Percentiles rank a stretch among this genome's conserved stretches.
Evolutionary conservation across 2,329 filamentous ascomycete genomes (phyloP).

Genomic region (Aspergillus sp.): DNA sequence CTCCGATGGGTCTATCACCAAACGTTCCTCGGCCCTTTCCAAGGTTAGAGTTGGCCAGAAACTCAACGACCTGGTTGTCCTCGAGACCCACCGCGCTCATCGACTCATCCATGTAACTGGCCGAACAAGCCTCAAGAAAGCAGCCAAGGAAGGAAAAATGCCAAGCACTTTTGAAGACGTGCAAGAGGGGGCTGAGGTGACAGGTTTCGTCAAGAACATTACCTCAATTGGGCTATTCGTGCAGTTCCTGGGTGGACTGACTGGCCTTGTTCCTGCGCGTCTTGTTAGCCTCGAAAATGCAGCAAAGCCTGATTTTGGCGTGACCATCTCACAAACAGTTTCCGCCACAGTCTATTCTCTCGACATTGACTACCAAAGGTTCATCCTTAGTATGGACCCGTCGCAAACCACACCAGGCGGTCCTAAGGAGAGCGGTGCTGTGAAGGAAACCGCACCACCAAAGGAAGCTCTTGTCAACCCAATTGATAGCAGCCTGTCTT

Average conservation of each 20-base stretch:
- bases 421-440: constrained; percentile 37
- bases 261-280: constrained; percentile 78
- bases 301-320: constrained; percentile 73
- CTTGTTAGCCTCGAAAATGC: constrained; percentile 74
- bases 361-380: constrained; percentile 71
- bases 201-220: constrained; percentile 85
- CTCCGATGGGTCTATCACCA: constrained; percentile 80
- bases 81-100: constrained; percentile 82
- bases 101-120: constrained; percentile 76
- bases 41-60: constrained; percentile 84
- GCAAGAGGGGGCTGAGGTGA: constrained; percentile 68
- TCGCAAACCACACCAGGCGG: constrained; percentile 56
- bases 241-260: constrained; percentile 79
- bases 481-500: constrained; percentile 66
- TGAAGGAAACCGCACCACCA: constrained; percentile 41
- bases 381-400: constrained; percentile 66
- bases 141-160: constrained; percentile 71
- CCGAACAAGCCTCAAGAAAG: constrained; percentile 81
- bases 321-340: constrained; percentile 77
- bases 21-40: constrained; percentile 76
- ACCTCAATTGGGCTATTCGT: constrained; percentile 81
- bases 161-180: constrained; percentile 74
- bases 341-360: constrained; percentile 72
- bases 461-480: constrained; percentile 56
- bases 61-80: constrained; percentile 77